phyloP scores from a whole-genome alignment of 1,284 basidiomycete genomes.

The Thelephora terrestris region DNA sequence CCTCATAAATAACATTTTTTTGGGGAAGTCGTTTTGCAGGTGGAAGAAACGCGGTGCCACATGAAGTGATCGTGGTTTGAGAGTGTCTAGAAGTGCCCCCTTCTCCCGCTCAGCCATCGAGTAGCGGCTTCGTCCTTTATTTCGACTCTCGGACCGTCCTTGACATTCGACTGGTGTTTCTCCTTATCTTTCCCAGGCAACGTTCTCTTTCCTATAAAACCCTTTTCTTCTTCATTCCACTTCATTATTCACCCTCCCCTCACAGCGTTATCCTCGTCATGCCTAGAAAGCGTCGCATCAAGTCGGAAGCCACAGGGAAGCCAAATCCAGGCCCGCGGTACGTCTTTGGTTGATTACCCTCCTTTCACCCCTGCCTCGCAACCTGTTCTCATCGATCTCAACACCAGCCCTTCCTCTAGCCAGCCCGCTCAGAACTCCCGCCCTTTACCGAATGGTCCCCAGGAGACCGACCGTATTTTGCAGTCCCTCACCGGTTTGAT shows the following conservation, averaged over 20 bases:
- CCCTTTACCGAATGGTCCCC: constrained; percentile 34
- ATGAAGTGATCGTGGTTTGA: no score
- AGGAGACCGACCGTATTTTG: constrained; percentile 46
- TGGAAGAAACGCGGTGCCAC: no score
- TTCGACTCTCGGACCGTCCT: no score
- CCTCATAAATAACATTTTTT: no score
- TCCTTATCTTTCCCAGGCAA: no score
- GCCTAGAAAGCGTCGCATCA: constrained; percentile 52
- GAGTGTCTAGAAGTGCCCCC: no score
- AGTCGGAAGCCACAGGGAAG: constrained; percentile 45
- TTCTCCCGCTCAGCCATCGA: no score
- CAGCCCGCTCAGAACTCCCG: constrained; percentile 59
- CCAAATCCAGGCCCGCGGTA: constrained; percentile 47
- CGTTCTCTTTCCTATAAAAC: no score
- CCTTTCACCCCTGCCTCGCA: constrained; percentile 1
- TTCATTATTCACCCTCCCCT: constrained; percentile 10
- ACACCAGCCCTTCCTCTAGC: constrained; percentile 4
- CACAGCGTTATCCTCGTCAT: constrained; percentile 26
- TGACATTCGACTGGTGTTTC: no score
- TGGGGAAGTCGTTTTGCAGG: no score
- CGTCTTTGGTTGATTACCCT: constrained; percentile 18
- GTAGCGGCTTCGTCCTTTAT: no score
- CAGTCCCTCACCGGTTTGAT: constrained; percentile 54
- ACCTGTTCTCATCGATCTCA: constrained; percentile 1
- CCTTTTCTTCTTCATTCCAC: constrained; percentile 23